Percentiles rank a stretch among this genome's conserved stretches.
Evolutionary conservation across 108 stramenopile species (phyloP).

Genomic region (Pseudonitzschia delicatissima): DNA sequence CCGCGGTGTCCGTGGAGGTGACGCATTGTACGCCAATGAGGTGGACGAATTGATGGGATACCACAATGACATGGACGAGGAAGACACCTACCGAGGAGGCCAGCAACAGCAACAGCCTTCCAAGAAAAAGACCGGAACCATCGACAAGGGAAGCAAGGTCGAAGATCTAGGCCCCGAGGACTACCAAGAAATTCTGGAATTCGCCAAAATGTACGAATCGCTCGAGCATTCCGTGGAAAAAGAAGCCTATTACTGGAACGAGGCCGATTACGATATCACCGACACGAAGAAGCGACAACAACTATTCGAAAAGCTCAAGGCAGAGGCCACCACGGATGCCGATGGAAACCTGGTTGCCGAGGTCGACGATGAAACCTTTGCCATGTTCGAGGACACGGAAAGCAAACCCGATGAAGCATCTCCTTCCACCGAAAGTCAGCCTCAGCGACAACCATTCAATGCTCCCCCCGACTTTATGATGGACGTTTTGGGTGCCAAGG

Average conservation of each 20-base stretch:
- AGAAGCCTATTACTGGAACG: constrained; percentile 35
- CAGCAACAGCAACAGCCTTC: background rate
- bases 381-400: constrained; percentile 13
- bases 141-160: constrained; percentile 18
- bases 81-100: constrained; percentile 6
- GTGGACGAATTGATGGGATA: constrained; percentile 39
- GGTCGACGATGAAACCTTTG: constrained; percentile 35
- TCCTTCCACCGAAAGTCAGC: background rate
- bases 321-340: constrained; percentile 28
- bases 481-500: constrained; percentile 24
- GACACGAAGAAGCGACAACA: background rate
- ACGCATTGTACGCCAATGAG: constrained; percentile 3
- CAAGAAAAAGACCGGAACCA: constrained; percentile 13
- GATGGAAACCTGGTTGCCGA: constrained; percentile 30
- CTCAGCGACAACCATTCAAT: constrained; percentile 1
- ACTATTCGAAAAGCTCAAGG: constrained; percentile 18
- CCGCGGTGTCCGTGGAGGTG: constrained; percentile 40
- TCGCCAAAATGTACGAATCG: constrained; percentile 12
- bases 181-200: constrained; percentile 18
- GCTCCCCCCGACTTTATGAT: constrained; percentile 23
- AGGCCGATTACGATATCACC: constrained; percentile 23
- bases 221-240: constrained; percentile 5
- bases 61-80: constrained; percentile 17
- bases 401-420: background rate
- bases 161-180: constrained; percentile 17